phyloP scores from a whole-genome alignment of 768 basidiomycete species.

The Terana coerulea region DNA sequence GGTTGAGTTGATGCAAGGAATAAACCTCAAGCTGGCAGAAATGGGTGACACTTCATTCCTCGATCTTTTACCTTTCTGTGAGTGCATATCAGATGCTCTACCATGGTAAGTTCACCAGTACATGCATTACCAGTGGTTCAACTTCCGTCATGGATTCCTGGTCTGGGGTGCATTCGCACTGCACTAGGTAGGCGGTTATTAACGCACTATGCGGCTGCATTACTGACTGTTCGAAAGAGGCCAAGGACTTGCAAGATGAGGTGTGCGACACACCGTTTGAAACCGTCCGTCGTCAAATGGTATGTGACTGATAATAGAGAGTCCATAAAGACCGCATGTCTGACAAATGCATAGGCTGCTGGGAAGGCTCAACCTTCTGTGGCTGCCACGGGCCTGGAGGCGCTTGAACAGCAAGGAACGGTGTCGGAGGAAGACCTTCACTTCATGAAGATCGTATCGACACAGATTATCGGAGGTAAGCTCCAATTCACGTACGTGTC shows the following conservation, averaged over 20 bases:
- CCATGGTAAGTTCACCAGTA: not conserved
- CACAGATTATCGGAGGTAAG: not conserved
- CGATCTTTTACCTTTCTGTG: not conserved
- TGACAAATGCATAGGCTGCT: not conserved
- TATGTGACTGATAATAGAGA: not conserved
- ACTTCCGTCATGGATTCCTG: conserved; percentile 7
- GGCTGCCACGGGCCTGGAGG: no score
- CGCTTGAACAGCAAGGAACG: not conserved
- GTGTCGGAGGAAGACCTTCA: not conserved
- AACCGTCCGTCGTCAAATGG: not conserved
- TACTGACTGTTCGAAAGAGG: not conserved
- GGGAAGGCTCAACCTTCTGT: not conserved
- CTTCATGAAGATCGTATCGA: not conserved
- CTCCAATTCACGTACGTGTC: not conserved
- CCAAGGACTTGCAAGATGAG: not conserved
- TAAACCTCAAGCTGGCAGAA: not conserved
- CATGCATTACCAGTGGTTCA: not conserved
- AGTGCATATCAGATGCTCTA: not conserved
- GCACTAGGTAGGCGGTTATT: not conserved
- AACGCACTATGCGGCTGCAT: not conserved
- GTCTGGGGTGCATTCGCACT: not conserved
- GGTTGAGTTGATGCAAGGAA: not conserved
- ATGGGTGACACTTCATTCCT: not conserved
- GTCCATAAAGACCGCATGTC: not conserved
- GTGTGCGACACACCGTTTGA: not conserved